Conservation (phyloP, 148 eudicot genomes). For the Diospyros kaki region DNA sequence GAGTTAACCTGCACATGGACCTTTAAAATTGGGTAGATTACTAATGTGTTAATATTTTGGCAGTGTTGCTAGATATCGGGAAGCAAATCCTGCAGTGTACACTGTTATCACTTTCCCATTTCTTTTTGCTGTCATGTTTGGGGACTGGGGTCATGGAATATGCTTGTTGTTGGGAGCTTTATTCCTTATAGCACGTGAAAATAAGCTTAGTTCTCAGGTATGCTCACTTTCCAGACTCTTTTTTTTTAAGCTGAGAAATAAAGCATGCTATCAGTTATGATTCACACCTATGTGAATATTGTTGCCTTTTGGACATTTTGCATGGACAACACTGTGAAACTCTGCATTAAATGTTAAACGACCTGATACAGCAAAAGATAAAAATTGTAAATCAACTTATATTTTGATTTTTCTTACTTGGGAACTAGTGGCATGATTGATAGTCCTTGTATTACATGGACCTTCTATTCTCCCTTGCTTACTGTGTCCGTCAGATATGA, state of each 20-base stretch:
- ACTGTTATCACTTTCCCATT: conserved; percentile 91
- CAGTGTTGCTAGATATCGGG: conserved; percentile 97
- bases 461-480: no score
- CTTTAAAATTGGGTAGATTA: conserved; percentile 4
- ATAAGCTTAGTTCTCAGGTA: conserved; percentile 83
- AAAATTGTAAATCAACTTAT: no score
- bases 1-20: not conserved
- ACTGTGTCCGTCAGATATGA: no score
- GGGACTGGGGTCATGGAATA: conserved; percentile 99
- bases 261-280: no score
- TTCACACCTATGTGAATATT: not conserved
- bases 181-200: conserved; percentile 81
- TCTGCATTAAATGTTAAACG: no score
- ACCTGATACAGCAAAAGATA: no score
- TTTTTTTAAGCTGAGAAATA: not conserved
- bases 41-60: conserved; percentile 20
- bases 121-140: conserved; percentile 99
- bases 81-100: conserved; percentile 97
- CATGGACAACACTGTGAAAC: no score
- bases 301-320: not conserved
- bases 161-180: conserved; percentile 87
- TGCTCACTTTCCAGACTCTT: conserved; percentile 1
- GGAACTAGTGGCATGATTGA: no score
- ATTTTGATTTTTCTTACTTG: no score
- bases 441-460: no score